Evolutionary conservation across 352 stramenopile species (phyloP).

Genomic region (Phytophthora sp.): DNA sequence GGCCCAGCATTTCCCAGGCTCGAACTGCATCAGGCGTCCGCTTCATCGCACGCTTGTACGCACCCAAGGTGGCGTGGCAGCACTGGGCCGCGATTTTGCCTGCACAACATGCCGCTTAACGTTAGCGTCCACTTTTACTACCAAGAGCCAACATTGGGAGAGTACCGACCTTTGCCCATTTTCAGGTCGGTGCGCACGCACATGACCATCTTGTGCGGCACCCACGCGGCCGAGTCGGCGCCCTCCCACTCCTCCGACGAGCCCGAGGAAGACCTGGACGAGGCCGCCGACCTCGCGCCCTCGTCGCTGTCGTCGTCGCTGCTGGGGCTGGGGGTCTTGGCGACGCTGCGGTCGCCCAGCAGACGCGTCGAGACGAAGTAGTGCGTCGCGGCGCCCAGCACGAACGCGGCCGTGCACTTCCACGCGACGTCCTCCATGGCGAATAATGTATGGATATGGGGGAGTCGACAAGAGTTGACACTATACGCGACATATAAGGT

Average conservation of each 20-base stretch:
- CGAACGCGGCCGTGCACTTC: slow-evolving; percentile 82
- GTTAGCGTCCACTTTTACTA: no score
- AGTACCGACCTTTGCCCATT: slow-evolving; percentile 95
- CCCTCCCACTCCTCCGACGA: slow-evolving; percentile 73
- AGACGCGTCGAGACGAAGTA: slow-evolving; percentile 59
- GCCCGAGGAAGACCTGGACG: slow-evolving; percentile 33
- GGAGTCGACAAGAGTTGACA: no score
- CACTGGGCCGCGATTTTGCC: slow-evolving; percentile 89
- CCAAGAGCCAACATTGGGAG: slow-evolving; percentile 11
- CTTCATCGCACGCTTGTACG: slow-evolving; percentile 93
- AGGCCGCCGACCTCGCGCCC: slow-evolving; percentile 1
- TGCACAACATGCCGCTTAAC: slow-evolving; percentile 9
- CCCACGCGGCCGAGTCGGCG: slow-evolving; percentile 59
- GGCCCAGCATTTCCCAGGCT: slow-evolving; percentile 83
- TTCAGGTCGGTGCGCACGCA: slow-evolving; percentile 95
- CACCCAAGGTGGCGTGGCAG: slow-evolving; percentile 93
- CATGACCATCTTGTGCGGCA: slow-evolving; percentile 94
- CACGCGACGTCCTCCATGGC: slow-evolving; percentile 68
- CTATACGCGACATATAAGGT: no score
- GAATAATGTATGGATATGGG: background rate
- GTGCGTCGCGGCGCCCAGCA: slow-evolving; percentile 72
- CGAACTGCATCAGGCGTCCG: slow-evolving; percentile 69
- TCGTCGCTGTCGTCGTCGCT: slow-evolving; percentile 15
- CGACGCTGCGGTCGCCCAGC: slow-evolving; percentile 27
- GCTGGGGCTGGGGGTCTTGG: slow-evolving; percentile 3